Conservation (phyloP, 2,329 filamentous ascomycete genomes). For the Trichoderma arundinaceum region DNA sequence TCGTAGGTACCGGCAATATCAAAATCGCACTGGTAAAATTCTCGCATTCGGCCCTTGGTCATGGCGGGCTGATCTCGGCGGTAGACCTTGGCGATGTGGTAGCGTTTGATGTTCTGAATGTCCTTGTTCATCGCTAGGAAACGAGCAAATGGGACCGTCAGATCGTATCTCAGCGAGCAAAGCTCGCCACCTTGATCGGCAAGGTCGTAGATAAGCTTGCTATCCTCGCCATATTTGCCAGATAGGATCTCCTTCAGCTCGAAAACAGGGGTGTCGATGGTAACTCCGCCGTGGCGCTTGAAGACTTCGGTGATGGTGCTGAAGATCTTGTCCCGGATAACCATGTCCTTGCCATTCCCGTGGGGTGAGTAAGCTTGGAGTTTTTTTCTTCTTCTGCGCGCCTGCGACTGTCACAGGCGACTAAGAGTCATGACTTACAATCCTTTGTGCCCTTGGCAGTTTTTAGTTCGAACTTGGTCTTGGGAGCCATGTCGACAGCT, state of each 20-base stretch:
- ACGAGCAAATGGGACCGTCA: slow-evolving; percentile 88
- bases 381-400: neutral
- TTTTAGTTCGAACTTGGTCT: slow-evolving; percentile 56
- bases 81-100: slow-evolving; percentile 90
- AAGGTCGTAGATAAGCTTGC: slow-evolving; percentile 88
- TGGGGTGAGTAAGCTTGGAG: slow-evolving; percentile 42
- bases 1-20: slow-evolving; percentile 91
- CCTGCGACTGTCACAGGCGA: slow-evolving; percentile 2
- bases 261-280: slow-evolving; percentile 83
- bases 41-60: slow-evolving; percentile 89
- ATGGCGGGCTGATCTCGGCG: slow-evolving; percentile 63
- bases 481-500: slow-evolving; percentile 41
- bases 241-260: slow-evolving; percentile 85
- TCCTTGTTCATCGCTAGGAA: slow-evolving; percentile 91
- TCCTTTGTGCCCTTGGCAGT: slow-evolving; percentile 91
- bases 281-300: slow-evolving; percentile 80
- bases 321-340: slow-evolving; percentile 82
- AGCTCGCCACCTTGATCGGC: slow-evolving; percentile 84
- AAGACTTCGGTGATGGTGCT: slow-evolving; percentile 77
- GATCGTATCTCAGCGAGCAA: slow-evolving; percentile 78
- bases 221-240: slow-evolving; percentile 92
- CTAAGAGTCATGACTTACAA: slow-evolving; percentile 53
- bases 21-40: slow-evolving; percentile 98
- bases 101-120: slow-evolving; percentile 85
- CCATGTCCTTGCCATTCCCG: slow-evolving; percentile 75